phyloP scores from a whole-genome alignment of 169 alveolate species.

The Cryptosporidium viatorum region DNA sequence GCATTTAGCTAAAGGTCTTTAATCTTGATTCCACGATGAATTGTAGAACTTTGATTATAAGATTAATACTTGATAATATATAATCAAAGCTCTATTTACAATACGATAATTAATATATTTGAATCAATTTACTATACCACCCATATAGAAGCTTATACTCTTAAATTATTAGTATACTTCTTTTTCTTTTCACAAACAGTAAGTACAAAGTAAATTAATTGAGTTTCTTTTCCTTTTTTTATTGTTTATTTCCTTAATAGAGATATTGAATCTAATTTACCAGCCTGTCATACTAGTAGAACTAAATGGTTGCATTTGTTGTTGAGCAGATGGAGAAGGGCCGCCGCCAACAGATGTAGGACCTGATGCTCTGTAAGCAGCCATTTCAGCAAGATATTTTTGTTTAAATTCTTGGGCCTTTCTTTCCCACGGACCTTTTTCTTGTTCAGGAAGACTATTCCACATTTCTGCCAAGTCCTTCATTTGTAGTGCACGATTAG shows the following conservation, averaged over 20 bases:
- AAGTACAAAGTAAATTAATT: slow-evolving; percentile 7
- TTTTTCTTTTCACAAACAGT: slow-evolving; percentile 14
- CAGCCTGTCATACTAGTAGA: slow-evolving; percentile 76
- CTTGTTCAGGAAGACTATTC: slow-evolving; percentile 76
- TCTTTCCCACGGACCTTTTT: slow-evolving; percentile 75
- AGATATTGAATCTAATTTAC: slow-evolving; percentile 14
- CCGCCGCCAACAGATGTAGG: slow-evolving; percentile 74
- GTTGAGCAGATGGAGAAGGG: slow-evolving; percentile 76
- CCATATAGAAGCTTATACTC: slow-evolving; percentile 27
- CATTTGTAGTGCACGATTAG: slow-evolving; percentile 75
- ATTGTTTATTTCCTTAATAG: not conserved
- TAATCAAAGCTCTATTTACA: not conserved
- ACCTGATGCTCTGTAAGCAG: slow-evolving; percentile 74
- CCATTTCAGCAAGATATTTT: slow-evolving; percentile 74
- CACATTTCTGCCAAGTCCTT: slow-evolving; percentile 74
- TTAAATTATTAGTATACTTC: not conserved
- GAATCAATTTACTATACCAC: slow-evolving; percentile 38
- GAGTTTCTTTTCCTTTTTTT: not conserved
- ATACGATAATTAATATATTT: slow-evolving; percentile 28
- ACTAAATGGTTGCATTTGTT: slow-evolving; percentile 73
- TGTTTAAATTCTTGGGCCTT: slow-evolving; percentile 72
- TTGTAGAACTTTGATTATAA: not conserved
- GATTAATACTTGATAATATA: not conserved
- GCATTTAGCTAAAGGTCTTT: slow-evolving; percentile 2
- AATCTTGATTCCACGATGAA: slow-evolving; percentile 8